Conservation (phyloP, 305 asterid genomes). For the Fraxinus xanthoxyloides region DNA sequence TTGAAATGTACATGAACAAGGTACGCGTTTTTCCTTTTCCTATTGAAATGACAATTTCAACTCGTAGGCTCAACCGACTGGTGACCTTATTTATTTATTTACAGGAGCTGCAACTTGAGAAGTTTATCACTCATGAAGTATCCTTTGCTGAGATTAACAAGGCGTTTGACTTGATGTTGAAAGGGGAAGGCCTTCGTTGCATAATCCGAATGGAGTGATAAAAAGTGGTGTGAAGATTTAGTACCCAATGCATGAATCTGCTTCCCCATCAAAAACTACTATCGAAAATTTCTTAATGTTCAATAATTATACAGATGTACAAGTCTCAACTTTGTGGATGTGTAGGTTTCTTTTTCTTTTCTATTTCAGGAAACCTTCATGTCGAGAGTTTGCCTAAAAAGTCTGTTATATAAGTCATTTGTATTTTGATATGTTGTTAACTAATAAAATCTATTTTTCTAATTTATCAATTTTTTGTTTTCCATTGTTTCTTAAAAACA, state of each 20-base stretch:
- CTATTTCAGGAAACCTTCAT: neutral
- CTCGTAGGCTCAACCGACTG: neutral
- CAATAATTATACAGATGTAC: neutral
- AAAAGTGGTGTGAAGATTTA: neutral
- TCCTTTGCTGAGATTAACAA: neutral
- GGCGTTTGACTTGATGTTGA: neutral
- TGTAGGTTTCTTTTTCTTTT: neutral
- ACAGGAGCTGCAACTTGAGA: neutral
- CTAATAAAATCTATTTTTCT: neutral
- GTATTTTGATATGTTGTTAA: neutral
- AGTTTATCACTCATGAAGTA: neutral
- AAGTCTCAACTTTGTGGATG: neutral
- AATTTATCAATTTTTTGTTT: neutral
- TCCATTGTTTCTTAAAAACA: neutral
- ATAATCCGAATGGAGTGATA: neutral
- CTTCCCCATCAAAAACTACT: neutral
- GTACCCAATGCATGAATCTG: neutral
- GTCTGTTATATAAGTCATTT: neutral
- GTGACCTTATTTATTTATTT: neutral
- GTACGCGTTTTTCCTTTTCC: conserved; percentile 17
- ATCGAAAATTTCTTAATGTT: neutral
- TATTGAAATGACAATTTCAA: neutral
- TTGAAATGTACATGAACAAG: conserved; percentile 59
- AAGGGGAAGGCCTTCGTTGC: neutral
- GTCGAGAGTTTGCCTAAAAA: neutral